Conservation (phyloP, 768 basidiomycete genomes). For the Sarcomyxa edulis region DNA sequence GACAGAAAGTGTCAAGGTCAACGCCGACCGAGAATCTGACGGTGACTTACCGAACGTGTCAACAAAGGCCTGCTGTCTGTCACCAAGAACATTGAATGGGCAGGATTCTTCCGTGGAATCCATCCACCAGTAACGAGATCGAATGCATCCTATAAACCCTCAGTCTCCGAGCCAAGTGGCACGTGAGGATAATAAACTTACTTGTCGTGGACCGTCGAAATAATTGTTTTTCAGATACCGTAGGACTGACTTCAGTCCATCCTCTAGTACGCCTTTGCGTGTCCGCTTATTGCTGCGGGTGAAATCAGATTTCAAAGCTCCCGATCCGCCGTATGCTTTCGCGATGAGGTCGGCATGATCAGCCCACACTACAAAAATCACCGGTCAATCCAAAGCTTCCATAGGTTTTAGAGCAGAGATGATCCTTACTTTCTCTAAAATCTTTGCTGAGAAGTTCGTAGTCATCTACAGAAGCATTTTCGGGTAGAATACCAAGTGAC, state of each 20-base stretch:
- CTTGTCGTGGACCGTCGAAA: constrained; percentile 91
- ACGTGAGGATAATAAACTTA: constrained; percentile 21
- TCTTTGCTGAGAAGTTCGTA: constrained; percentile 74
- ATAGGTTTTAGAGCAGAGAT: too few relatives aligned
- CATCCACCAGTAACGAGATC: constrained; percentile 92
- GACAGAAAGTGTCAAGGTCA: neutral
- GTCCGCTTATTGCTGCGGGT: constrained; percentile 92
- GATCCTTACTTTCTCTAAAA: constrained; percentile 78
- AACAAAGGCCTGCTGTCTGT: constrained; percentile 77
- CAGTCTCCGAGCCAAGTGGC: neutral
- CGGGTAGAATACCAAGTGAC: constrained; percentile 63
- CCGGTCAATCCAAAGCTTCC: constrained; percentile 2
- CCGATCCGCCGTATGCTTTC: constrained; percentile 90
- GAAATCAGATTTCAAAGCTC: constrained; percentile 94
- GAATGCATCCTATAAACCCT: constrained; percentile 72
- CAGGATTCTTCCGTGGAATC: constrained; percentile 74
- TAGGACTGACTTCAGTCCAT: constrained; percentile 77
- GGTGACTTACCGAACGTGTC: constrained; percentile 67
- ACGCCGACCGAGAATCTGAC: neutral
- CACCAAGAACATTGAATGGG: constrained; percentile 65
- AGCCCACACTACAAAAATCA: constrained; percentile 75
- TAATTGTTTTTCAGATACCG: constrained; percentile 96
- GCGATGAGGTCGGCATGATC: constrained; percentile 93
- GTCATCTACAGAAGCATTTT: constrained; percentile 73
- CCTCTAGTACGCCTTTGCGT: constrained; percentile 71